Evolutionary conservation across 208 protist genomes (phyloP).

Genomic region (Spironucleus salmonicida): DNA sequence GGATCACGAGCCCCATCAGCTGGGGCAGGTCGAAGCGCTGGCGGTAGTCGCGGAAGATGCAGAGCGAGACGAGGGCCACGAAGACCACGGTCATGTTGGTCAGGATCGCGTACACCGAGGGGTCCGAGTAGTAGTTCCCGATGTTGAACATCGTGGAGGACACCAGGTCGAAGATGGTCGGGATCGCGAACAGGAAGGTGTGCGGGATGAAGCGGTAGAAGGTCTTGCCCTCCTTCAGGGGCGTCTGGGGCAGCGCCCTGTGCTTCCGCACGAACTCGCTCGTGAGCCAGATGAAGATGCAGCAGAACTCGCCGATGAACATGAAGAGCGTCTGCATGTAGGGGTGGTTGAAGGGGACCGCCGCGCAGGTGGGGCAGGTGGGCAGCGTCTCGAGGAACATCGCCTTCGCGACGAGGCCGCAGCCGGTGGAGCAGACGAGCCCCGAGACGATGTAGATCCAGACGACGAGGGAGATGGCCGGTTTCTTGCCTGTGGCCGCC

Average conservation of each 20-base stretch:
- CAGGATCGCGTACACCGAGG: neutral
- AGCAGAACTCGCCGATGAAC: slow-evolving; percentile 5
- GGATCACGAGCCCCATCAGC: neutral
- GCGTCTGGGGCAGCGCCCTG: neutral
- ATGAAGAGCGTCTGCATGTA: slow-evolving; percentile 9
- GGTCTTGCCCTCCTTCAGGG: neutral
- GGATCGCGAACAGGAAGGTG: neutral
- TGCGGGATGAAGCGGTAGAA: neutral
- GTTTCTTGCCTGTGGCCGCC: too few relatives aligned
- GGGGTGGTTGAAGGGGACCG: neutral
- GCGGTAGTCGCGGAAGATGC: neutral
- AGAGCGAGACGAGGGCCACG: neutral
- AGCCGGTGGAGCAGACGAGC: neutral
- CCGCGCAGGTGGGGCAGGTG: neutral
- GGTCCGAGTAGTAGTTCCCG: neutral
- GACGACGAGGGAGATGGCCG: too few relatives aligned
- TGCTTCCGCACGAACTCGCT: neutral
- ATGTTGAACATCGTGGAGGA: neutral
- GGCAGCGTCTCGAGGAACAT: neutral
- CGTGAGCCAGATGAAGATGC: neutral
- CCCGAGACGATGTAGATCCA: neutral
- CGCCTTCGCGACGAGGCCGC: neutral
- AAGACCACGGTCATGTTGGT: neutral
- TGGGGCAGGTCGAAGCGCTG: neutral
- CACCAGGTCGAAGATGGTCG: neutral